Conservation (phyloP, 345 rosid genomes). For the Eucalyptus fibrosa region DNA sequence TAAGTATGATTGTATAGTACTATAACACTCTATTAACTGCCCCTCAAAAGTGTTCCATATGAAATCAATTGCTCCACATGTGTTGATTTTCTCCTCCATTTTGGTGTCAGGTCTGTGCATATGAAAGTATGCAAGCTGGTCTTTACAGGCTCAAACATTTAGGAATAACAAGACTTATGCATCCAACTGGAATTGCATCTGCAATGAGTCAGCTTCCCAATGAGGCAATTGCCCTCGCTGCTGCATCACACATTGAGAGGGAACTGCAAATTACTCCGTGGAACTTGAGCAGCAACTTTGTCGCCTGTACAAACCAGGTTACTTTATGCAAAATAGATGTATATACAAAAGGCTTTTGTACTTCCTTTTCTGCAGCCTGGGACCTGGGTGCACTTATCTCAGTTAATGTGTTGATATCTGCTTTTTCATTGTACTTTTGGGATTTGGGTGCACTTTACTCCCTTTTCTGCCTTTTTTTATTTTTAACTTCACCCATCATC, state of each 20-base stretch:
- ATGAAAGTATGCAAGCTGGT: slow-evolving; percentile 98
- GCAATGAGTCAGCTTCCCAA: slow-evolving; percentile 94
- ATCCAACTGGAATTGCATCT: slow-evolving; percentile 61
- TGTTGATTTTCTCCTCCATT: neutral
- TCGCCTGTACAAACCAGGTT: slow-evolving; percentile 92
- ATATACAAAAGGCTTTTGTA: neutral
- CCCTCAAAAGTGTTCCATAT: neutral
- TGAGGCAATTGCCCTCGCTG: slow-evolving; percentile 94
- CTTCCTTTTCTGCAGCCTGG: neutral
- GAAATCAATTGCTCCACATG: neutral
- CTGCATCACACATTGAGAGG: slow-evolving; percentile 94
- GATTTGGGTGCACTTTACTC: neutral
- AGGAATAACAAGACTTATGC: slow-evolving; percentile 72
- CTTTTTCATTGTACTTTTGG: neutral
- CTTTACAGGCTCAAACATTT: slow-evolving; percentile 80
- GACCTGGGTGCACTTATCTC: neutral
- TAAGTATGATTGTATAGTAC: neutral
- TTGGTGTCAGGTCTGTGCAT: slow-evolving; percentile 64
- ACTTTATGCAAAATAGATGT: neutral
- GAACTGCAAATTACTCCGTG: slow-evolving; percentile 95
- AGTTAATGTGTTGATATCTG: neutral
- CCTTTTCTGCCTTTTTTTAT: neutral
- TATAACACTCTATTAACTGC: neutral
- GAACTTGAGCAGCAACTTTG: slow-evolving; percentile 93
- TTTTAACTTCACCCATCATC: neutral